Evolutionary conservation across 164 flowering plant genomes (phyloP).

Genomic region (Sedum album): DNA sequence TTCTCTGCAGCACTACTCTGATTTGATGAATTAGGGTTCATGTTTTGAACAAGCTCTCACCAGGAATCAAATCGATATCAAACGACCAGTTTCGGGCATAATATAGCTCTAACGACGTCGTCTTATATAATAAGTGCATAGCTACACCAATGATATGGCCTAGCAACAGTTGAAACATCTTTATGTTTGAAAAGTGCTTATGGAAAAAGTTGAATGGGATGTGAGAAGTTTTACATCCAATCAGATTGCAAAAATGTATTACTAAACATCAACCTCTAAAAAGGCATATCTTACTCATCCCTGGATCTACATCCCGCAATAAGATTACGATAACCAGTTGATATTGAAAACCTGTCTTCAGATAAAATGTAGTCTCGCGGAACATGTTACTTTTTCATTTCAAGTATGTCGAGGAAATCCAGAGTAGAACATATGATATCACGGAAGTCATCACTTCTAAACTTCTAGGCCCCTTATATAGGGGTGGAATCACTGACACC

Average conservation of each 20-base stretch:
- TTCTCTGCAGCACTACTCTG: too few species aligned
- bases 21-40: too few species aligned
- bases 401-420: slow-evolving; percentile 86
- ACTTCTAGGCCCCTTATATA: slow-evolving; percentile 68
- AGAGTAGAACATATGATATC: slow-evolving; percentile 65
- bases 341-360: not conserved
- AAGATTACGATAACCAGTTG: not conserved
- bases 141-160: too few species aligned
- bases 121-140: too few species aligned
- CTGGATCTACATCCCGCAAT: not conserved
- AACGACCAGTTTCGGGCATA: too few species aligned
- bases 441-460: slow-evolving; percentile 81
- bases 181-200: not conserved
- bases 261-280: not conserved
- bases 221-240: not conserved
- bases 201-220: not conserved
- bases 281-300: not conserved
- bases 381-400: slow-evolving; percentile 20
- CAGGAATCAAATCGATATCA: too few species aligned
- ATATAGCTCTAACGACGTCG: too few species aligned
- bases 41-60: too few species aligned
- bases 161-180: too few species aligned
- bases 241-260: not conserved
- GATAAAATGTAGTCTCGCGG: slow-evolving; percentile 10
- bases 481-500: slow-evolving; percentile 88